A percentile compares a stretch with the other conserved stretches of the same genome.
These are phyloP conservation scores for Brasenia schreberi DNA, from an alignment of 164 flowering plant species.

Conservation along the genomic window DNA sequence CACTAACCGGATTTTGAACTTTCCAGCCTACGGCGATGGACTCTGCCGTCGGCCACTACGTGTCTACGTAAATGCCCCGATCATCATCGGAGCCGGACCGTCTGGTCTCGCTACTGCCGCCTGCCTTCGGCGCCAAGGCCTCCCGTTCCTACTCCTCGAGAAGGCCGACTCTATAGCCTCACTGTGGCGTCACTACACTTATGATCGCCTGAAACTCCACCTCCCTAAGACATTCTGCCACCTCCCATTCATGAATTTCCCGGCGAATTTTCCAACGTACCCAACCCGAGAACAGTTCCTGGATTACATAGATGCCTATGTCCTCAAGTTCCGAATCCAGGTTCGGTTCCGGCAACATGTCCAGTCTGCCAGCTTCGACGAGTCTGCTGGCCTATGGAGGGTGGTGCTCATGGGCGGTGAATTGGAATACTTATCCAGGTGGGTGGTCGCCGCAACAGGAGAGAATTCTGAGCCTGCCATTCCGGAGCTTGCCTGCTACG, in stretches of 20 bases:
- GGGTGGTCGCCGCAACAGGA: conserved; percentile 75
- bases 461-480: conserved; percentile 61
- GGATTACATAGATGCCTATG: conserved; percentile 76
- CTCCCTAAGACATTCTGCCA: conserved; percentile 77
- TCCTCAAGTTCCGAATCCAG: conserved; percentile 35
- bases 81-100: conserved; percentile 91
- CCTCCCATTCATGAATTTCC: conserved; percentile 66
- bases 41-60: conserved; percentile 7
- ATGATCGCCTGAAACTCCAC: conserved; percentile 68
- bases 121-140: conserved; percentile 37
- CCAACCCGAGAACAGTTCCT: conserved; percentile 65
- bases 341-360: conserved; percentile 59
- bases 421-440: conserved; percentile 54
- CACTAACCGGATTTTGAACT: no score
- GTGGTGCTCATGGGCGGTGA: conserved; percentile 36
- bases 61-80: conserved; percentile 37
- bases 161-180: conserved; percentile 65
- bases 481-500: conserved; percentile 48
- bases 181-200: conserved; percentile 58
- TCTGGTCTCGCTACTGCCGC: conserved; percentile 85
- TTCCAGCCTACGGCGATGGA: background rate
- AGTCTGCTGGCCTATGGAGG: conserved; percentile 20
- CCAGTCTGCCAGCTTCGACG: conserved; percentile 43
- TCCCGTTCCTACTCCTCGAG: conserved; percentile 61
- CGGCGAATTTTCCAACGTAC: conserved; percentile 52